These are phyloP conservation scores for Citrullus colocynthis DNA, from an alignment of 306 rosid genomes.

Conservation along the genomic window DNA sequence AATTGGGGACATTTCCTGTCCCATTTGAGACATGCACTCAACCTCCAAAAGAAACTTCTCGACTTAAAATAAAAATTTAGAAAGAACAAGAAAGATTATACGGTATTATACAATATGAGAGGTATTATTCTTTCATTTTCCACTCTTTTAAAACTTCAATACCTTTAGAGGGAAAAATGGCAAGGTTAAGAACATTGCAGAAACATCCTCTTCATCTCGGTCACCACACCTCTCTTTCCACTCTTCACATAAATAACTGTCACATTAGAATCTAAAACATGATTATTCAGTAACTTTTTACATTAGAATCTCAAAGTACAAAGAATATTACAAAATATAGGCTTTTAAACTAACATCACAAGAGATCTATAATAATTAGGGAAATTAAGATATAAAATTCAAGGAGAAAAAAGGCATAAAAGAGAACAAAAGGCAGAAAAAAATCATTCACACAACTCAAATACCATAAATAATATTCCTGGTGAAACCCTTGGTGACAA, in stretches of 20 bases:
- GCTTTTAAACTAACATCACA: not conserved
- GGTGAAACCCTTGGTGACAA: not conserved
- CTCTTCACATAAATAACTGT: constrained; percentile 84
- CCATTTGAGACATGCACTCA: not conserved
- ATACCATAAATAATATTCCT: not conserved
- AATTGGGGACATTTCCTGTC: not conserved
- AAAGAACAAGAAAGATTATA: not conserved
- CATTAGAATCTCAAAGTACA: not conserved
- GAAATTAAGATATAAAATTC: not conserved
- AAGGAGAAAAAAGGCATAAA: not conserved
- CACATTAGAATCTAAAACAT: not conserved
- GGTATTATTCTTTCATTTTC: not conserved
- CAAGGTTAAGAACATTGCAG: constrained; percentile 50
- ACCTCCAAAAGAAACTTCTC: not conserved
- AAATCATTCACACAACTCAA: not conserved
- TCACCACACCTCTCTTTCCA: constrained; percentile 77
- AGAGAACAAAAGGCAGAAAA: not conserved
- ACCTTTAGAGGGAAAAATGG: constrained; percentile 82
- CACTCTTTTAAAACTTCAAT: not conserved
- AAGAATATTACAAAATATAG: not conserved
- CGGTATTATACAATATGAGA: not conserved
- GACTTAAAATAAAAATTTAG: not conserved
- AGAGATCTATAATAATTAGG: not conserved
- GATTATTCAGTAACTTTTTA: not conserved
- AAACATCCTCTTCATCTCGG: constrained; percentile 24